phyloP scores from a whole-genome alignment of 768 basidiomycete genomes.

The Favolaschia claudopus region DNA sequence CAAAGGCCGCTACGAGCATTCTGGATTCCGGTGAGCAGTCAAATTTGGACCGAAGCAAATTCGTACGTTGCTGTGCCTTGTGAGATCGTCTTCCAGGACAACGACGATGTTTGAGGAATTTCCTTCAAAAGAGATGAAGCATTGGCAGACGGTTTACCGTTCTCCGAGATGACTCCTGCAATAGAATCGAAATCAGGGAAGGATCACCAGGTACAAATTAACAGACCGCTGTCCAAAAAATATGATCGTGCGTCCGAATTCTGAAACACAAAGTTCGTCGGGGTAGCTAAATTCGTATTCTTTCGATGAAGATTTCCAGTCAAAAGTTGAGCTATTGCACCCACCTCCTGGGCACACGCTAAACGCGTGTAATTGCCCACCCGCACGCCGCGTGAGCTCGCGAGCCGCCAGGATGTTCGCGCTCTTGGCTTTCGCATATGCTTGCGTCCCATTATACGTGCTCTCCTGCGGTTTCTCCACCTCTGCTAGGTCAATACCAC shows the following conservation, averaged over 20 bases:
- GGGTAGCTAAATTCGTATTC: not conserved
- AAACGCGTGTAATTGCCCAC: conserved; percentile 8
- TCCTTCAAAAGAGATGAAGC: conserved; percentile 15
- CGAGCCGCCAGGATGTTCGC: conserved; percentile 16
- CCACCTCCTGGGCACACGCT: conserved; percentile 19
- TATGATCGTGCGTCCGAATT: not conserved
- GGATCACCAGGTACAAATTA: not conserved
- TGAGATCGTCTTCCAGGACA: conserved; percentile 19
- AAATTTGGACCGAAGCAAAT: not conserved
- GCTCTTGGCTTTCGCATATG: conserved; percentile 17
- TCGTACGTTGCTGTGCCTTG: conserved; percentile 22
- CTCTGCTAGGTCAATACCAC: conserved; percentile 5
- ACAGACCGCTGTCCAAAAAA: conserved; percentile 2
- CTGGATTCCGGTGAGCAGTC: not conserved
- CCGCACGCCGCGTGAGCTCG: conserved; percentile 15
- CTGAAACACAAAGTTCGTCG: conserved; percentile 16
- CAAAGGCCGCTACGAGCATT: conserved; percentile 17
- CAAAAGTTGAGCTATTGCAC: not conserved
- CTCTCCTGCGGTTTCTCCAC: conserved; percentile 11
- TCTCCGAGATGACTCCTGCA: not conserved
- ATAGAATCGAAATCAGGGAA: not conserved
- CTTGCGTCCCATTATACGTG: conserved; percentile 6
- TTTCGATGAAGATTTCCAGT: not conserved
- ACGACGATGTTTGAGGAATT: not conserved
- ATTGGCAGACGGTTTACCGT: too few relatives aligned